These are phyloP conservation scores for Leptomonas pyrrhocoris DNA, from an alignment of 208 protist genomes.

Conservation along the genomic window DNA sequence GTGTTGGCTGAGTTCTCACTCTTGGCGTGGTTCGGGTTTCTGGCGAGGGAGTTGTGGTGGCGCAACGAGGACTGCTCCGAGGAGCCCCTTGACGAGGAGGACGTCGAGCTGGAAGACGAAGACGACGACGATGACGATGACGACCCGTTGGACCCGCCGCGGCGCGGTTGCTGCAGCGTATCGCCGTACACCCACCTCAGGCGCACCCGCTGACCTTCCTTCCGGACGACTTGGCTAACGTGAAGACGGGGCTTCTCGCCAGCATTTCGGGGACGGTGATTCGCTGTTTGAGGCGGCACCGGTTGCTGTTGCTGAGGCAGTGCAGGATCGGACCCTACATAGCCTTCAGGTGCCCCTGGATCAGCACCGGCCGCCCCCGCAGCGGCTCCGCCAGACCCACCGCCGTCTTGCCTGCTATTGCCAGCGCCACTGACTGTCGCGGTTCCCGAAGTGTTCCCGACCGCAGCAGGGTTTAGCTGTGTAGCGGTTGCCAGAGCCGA, in stretches of 20 bases:
- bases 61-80: conserved; percentile 2
- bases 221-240: conserved; percentile 29
- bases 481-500: neutral
- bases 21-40: neutral
- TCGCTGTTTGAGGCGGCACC: conserved; percentile 10
- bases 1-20: neutral
- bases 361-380: neutral
- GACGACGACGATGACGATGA: conserved; percentile 12
- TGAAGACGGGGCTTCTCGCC: conserved; percentile 22
- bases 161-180: conserved; percentile 6
- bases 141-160: conserved; percentile 2
- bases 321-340: neutral
- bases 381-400: neutral
- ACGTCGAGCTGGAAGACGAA: conserved; percentile 7
- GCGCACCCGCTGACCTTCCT: conserved; percentile 34
- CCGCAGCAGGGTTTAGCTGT: neutral
- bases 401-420: neutral
- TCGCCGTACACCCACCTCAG: conserved; percentile 36
- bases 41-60: neutral
- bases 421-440: neutral
- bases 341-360: neutral
- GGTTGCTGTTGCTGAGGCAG: neutral
- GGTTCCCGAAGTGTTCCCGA: neutral
- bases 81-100: neutral
- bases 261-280: conserved; percentile 6